These are phyloP conservation scores for Rhamnella rubrinervis DNA, from an alignment of 331 rosid species.

Conservation along the genomic window DNA sequence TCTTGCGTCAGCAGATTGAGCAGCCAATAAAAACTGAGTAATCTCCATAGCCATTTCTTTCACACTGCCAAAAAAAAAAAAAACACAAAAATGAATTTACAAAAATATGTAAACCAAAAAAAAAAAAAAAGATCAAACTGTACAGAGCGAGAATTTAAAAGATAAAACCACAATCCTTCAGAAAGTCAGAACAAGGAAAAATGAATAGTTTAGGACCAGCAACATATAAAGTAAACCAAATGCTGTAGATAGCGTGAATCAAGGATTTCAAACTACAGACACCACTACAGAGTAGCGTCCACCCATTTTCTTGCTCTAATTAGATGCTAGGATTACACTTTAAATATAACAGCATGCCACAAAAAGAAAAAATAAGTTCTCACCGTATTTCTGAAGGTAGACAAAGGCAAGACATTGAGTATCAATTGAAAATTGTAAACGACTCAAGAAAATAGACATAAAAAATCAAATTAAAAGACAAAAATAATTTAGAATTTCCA, in stretches of 20 bases:
- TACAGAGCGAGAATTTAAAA: not conserved
- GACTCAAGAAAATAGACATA: not conserved
- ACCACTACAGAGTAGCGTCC: too few species aligned
- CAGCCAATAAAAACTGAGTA: constrained; percentile 42
- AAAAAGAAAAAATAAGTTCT: too few species aligned
- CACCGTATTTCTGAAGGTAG: too few species aligned
- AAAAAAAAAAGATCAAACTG: not conserved
- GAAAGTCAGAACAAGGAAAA: not conserved
- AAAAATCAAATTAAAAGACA: not conserved
- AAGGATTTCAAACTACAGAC: too few species aligned
- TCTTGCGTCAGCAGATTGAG: constrained; percentile 44
- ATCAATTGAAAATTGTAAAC: not conserved
- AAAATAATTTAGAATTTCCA: too few species aligned
- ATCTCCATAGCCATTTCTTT: constrained; percentile 39
- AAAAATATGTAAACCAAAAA: not conserved
- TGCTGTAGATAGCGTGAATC: too few species aligned
- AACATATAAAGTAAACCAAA: too few species aligned
- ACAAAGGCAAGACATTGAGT: not conserved
- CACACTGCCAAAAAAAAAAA: constrained; percentile 5
- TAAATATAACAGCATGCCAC: too few species aligned
- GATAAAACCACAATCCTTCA: not conserved
- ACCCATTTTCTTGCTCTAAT: too few species aligned
- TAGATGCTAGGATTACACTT: too few species aligned
- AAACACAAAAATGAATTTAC: not conserved
- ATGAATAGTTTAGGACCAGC: not conserved